Conservation (phyloP, 768 basidiomycete genomes). For the Cystobasidium tubakii region DNA sequence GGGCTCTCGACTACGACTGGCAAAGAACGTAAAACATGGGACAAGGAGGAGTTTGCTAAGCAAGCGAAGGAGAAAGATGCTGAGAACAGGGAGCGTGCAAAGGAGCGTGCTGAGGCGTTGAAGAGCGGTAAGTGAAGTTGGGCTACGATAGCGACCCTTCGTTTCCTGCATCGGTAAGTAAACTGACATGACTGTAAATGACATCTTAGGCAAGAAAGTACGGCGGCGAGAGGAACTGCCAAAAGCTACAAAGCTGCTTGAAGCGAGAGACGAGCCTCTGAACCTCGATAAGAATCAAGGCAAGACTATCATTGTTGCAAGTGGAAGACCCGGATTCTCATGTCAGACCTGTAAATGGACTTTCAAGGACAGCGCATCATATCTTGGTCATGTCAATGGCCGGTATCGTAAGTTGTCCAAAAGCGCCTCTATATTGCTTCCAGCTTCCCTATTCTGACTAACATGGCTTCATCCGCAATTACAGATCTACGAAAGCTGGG, state of each 20-base stretch:
- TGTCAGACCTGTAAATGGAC: slow-evolving; percentile 87
- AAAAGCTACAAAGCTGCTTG: slow-evolving; percentile 87
- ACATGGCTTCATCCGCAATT: neutral
- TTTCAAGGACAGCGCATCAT: slow-evolving; percentile 87
- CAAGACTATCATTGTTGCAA: slow-evolving; percentile 85
- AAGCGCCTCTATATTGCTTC: too few species aligned
- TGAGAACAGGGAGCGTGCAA: too few species aligned
- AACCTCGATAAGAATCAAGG: slow-evolving; percentile 90
- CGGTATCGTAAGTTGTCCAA: slow-evolving; percentile 66
- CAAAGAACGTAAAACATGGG: slow-evolving; percentile 70
- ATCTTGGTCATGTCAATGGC: slow-evolving; percentile 92
- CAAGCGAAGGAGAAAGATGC: slow-evolving; percentile 63
- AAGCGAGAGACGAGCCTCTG: slow-evolving; percentile 73
- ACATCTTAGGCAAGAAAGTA: slow-evolving; percentile 65
- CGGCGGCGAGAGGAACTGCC: slow-evolving; percentile 63
- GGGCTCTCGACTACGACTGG: slow-evolving; percentile 26
- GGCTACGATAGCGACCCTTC: too few species aligned
- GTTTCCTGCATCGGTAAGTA: too few species aligned
- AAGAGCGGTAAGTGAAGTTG: slow-evolving; percentile 62
- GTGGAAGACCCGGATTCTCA: slow-evolving; percentile 83
- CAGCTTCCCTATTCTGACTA: neutral
- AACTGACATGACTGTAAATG: neutral
- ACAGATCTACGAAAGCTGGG: slow-evolving; percentile 85
- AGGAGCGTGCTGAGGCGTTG: neutral
- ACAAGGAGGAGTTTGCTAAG: slow-evolving; percentile 81